Base-by-base conservation (phyloP, 495 filamentous ascomycete genomes). In the Pseudomonodictys pantanalensis region DNA sequence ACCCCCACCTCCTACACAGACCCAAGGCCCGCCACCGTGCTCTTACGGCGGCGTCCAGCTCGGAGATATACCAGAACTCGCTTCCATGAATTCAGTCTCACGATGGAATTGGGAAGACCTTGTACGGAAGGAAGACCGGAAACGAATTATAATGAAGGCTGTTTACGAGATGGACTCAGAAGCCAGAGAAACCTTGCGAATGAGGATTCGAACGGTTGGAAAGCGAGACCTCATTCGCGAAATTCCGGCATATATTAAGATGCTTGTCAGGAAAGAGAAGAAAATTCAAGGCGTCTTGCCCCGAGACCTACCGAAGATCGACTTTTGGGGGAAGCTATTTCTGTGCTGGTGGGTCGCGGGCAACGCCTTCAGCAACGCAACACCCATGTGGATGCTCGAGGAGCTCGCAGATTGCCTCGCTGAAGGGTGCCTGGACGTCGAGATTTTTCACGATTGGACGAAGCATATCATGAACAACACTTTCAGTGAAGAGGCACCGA, bases 121-220 rank as follows among this genome's bases (percentile, higher is more conserved):
- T 2, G 15, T 42, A 2, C 52, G 41, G 4, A 52, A 55, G 5
- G 4, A 18, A 2, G 67, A 74, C 29, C 42, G 69, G 9, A 69
- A 67, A 20, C 48, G 68, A 25, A 53, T 69, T 4, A 47, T 74
- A 6, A 64, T 72, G 56, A 74, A 74, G 44, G 1, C 70, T 3
- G 25, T 74, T 0, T 46, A 38, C 4, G 47, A 67, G 7, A 50
- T 65, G 41, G 35, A 22, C 20, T 20, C 18, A 12, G 43, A 46
- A 0, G 58, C 49, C 15, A n/a, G 44, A 8, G 49, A 52, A 6
- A 46, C 33, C 1, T 43, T 68, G 24, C 46, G 56, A 15, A 26
- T 10, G 2, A 32, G 65, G 2, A 51, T 64, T 0, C 28, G 8
- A 5, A 7, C 35, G 3, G 32, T 68, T 12, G 30, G 29, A 11